A percentile compares a stretch with the other conserved stretches of the same genome.
These are phyloP conservation scores for Rhizopogon vulgaris DNA, from an alignment of 768 basidiomycete genomes.

Conservation along the genomic window DNA sequence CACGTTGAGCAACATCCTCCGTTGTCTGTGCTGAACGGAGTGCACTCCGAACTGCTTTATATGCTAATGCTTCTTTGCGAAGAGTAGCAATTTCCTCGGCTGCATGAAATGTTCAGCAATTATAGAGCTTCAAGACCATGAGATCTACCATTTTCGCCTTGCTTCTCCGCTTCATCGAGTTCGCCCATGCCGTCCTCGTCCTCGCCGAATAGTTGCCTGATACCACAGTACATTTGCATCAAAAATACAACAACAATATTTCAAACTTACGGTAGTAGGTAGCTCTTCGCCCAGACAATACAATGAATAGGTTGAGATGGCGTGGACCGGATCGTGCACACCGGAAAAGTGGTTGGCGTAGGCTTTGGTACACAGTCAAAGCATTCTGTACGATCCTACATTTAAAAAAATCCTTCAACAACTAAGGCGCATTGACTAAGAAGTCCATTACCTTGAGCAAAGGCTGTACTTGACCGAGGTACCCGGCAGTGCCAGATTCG, in stretches of 20 bases:
- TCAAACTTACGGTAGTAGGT: conserved; percentile 75
- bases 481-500: conserved; percentile 95
- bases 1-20: conserved; percentile 54
- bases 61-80: conserved; percentile 84
- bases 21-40: conserved; percentile 39
- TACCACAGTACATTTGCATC: neutral
- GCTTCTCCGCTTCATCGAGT: conserved; percentile 85
- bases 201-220: conserved; percentile 90
- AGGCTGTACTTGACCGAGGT: conserved; percentile 95
- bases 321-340: conserved; percentile 96
- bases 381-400: conserved; percentile 83
- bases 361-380: conserved; percentile 95
- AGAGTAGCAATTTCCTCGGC: conserved; percentile 88
- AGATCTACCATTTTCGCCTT: conserved; percentile 81
- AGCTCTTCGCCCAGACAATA: conserved; percentile 98
- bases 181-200: conserved; percentile 79
- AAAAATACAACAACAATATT: neutral
- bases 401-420: neutral
- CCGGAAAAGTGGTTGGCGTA: conserved; percentile 90
- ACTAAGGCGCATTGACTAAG: neutral
- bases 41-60: conserved; percentile 70
- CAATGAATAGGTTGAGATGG: conserved; percentile 98
- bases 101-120: conserved; percentile 22
- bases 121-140: conserved; percentile 9
- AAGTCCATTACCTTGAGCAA: conserved; percentile 60